Percentiles rank a stretch among this genome's conserved stretches.
Evolutionary conservation across 2,329 filamentous ascomycete species (phyloP).

Genomic region (Fusarium sp.): DNA sequence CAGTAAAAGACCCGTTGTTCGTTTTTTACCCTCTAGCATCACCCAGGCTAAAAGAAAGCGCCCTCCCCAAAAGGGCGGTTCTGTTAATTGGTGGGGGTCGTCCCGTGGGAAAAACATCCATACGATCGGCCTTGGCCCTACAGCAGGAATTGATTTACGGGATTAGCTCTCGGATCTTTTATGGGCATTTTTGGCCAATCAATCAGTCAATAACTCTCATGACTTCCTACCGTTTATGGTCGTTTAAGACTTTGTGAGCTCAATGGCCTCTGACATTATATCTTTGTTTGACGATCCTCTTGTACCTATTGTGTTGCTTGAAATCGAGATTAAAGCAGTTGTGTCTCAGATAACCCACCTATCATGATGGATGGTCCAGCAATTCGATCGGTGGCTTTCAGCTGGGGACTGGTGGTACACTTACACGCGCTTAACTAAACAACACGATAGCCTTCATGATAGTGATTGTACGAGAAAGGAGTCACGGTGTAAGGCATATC

Average conservation of each 20-base stretch:
- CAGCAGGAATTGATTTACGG: slow-evolving; percentile 12
- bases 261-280: neutral
- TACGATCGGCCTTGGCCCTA: slow-evolving; percentile 29
- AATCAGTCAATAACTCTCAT: slow-evolving; percentile 11
- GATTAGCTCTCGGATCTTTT: slow-evolving; percentile 23
- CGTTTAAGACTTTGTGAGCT: neutral
- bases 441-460: neutral
- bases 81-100: slow-evolving; percentile 24
- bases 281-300: neutral
- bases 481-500: neutral
- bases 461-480: neutral
- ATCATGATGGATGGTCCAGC: neutral
- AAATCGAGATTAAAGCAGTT: neutral
- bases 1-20: slow-evolving; percentile 4
- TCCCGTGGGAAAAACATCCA: slow-evolving; percentile 9
- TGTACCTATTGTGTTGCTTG: neutral
- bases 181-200: slow-evolving; percentile 19
- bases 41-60: neutral
- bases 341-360: neutral
- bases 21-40: neutral
- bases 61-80: neutral
- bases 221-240: slow-evolving; percentile 2
- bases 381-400: neutral
- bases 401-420: neutral
- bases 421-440: neutral